phyloP scores from a whole-genome alignment of 2,329 filamentous ascomycete species.

The Sarocladium strictum region DNA sequence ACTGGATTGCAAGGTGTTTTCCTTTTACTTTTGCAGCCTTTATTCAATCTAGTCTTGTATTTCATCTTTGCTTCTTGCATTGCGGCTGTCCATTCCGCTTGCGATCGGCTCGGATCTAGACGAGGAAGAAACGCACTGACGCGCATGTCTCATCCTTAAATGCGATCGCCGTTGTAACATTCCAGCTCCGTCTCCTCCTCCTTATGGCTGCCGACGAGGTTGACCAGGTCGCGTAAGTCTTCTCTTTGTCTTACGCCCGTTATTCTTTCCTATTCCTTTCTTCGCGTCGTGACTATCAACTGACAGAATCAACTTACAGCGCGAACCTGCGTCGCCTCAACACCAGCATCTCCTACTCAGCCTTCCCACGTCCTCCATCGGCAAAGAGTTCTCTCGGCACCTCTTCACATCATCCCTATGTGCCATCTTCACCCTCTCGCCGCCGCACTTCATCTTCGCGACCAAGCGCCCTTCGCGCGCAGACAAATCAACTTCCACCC shows the following conservation, averaged over 20 bases:
- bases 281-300: background rate
- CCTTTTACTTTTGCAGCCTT: no score
- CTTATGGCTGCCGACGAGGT: conserved; percentile 1
- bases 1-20: no score
- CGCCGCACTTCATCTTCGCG: background rate
- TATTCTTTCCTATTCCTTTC: background rate
- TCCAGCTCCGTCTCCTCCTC: background rate
- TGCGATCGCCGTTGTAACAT: background rate
- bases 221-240: conserved; percentile 5
- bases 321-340: background rate
- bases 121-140: background rate
- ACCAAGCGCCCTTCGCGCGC: background rate
- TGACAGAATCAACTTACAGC: background rate
- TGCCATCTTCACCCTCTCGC: background rate
- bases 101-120: background rate
- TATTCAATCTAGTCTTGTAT: no score
- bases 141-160: background rate
- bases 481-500: background rate
- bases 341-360: conserved; percentile 1
- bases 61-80: no score
- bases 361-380: background rate
- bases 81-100: background rate
- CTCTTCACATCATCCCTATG: background rate
- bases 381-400: background rate
- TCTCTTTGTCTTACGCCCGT: background rate